A percentile compares a stretch with the other conserved stretches of the same genome.
Evolutionary conservation across 1,284 basidiomycete species (phyloP).

Genomic region (Malassezia nana): DNA sequence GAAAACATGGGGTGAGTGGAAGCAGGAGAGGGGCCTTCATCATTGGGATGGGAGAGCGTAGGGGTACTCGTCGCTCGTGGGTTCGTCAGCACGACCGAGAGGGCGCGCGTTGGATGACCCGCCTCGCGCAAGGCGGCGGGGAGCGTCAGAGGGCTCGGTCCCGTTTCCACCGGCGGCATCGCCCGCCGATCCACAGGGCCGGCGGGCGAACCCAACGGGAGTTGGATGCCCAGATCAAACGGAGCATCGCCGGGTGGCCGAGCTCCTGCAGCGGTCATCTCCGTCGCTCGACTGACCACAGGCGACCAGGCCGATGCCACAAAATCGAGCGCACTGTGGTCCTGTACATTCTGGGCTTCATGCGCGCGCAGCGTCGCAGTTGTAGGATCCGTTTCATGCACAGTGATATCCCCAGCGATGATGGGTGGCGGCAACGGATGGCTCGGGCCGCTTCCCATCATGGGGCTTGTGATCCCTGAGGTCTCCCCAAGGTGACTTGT

Average conservation of each 20-base stretch:
- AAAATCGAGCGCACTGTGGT: constrained; percentile 15
- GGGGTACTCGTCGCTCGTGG: not conserved
- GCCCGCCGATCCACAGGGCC: not conserved
- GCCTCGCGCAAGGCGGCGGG: not conserved
- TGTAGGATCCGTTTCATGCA: constrained; percentile 12
- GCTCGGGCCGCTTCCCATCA: constrained; percentile 18
- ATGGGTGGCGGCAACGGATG: constrained; percentile 35
- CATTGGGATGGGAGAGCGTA: not conserved
- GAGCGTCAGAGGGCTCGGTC: not conserved
- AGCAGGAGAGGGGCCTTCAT: not conserved
- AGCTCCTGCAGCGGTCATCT: not conserved
- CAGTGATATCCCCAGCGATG: constrained; percentile 22
- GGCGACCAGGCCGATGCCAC: constrained; percentile 12
- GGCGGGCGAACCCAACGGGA: constrained; percentile 1
- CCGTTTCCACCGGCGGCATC: not conserved
- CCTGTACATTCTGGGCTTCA: constrained; percentile 16
- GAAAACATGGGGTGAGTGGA: not conserved
- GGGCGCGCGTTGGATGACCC: not conserved
- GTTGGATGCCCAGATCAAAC: constrained; percentile 14
- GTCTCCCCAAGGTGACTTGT: constrained; percentile 24
- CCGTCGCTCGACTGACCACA: not conserved
- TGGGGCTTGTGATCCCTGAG: constrained; percentile 20
- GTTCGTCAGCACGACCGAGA: not conserved
- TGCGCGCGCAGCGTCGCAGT: constrained; percentile 12
- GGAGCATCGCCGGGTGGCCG: not conserved